These are phyloP conservation scores for Terfezia boudieri DNA, from an alignment of 495 filamentous ascomycete genomes.

Conservation along the genomic window DNA sequence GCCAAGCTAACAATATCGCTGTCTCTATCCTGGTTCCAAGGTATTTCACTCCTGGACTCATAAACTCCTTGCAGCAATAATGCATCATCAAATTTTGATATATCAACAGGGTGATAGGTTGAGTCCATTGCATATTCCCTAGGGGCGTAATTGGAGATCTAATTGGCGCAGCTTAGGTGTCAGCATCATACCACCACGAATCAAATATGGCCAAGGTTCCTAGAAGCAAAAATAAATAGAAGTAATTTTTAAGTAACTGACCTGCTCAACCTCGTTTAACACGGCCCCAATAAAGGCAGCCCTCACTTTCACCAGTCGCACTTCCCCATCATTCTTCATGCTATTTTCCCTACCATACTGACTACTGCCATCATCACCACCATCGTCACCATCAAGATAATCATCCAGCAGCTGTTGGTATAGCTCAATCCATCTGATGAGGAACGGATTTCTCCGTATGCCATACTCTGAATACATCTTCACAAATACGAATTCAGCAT, in stretches of 20 bases:
- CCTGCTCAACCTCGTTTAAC: slow-evolving; percentile 4
- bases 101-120: neutral
- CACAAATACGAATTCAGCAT: slow-evolving; percentile 17
- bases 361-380: slow-evolving; percentile 9
- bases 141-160: neutral
- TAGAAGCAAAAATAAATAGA: neutral
- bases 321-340: slow-evolving; percentile 7
- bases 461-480: slow-evolving; percentile 15
- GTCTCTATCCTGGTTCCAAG: neutral
- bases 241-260: neutral
- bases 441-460: slow-evolving; percentile 21
- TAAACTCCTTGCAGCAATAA: neutral
- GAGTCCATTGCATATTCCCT: neutral
- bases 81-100: neutral
- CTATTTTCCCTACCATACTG: slow-evolving; percentile 2
- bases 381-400: slow-evolving; percentile 11
- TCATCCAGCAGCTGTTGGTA: slow-evolving; percentile 6
- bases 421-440: slow-evolving; percentile 23
- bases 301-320: slow-evolving; percentile 14
- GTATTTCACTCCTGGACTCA: neutral
- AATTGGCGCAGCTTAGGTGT: no score
- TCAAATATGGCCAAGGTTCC: no score
- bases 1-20: neutral
- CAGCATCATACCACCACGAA: no score
- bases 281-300: slow-evolving; percentile 17